These are phyloP conservation scores for Chlorella ohadii DNA, from an alignment of 139 green algal genomes.

Conservation along the genomic window DNA sequence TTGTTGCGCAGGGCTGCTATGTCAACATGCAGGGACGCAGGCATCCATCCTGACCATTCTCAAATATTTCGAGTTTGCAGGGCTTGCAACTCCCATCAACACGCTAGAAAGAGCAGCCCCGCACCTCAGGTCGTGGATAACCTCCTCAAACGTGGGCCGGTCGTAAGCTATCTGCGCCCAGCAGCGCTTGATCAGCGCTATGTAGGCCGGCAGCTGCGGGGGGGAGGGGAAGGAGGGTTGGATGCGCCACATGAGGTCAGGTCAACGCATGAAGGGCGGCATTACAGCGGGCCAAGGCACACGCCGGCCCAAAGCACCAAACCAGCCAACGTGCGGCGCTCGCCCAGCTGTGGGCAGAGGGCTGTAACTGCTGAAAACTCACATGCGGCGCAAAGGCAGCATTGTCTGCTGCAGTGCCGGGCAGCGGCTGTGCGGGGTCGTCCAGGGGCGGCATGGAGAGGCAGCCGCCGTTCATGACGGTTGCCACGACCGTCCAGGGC, in stretches of 20 bases:
- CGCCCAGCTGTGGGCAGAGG: too few relatives aligned
- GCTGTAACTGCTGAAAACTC: background rate
- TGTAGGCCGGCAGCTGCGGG: slow-evolving; percentile 49
- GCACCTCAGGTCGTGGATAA: slow-evolving; percentile 42
- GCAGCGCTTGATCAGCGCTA: slow-evolving; percentile 72
- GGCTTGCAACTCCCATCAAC: too few relatives aligned
- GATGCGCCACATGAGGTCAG: too few relatives aligned
- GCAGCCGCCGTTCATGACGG: background rate
- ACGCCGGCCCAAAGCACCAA: too few relatives aligned
- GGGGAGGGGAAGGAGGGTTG: too few relatives aligned
- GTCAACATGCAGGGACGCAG: too few relatives aligned
- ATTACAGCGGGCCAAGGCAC: too few relatives aligned
- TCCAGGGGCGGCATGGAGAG: slow-evolving; percentile 1
- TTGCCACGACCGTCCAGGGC: slow-evolving; percentile 45
- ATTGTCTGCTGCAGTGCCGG: slow-evolving; percentile 3
- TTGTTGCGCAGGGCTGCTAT: too few relatives aligned
- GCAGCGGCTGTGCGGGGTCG: slow-evolving; percentile 1
- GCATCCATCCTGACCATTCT: too few relatives aligned
- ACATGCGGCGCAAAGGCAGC: slow-evolving; percentile 2
- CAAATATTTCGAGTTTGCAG: too few relatives aligned
- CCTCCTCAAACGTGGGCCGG: slow-evolving; percentile 58
- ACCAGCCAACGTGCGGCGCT: too few relatives aligned
- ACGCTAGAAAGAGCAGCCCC: background rate
- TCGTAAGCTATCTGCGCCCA: slow-evolving; percentile 72
- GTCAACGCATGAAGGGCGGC: too few relatives aligned